Evolutionary conservation across 192 early-diverging fungal genomes (phyloP).

Genomic region (Helicostylum pulchrum): DNA sequence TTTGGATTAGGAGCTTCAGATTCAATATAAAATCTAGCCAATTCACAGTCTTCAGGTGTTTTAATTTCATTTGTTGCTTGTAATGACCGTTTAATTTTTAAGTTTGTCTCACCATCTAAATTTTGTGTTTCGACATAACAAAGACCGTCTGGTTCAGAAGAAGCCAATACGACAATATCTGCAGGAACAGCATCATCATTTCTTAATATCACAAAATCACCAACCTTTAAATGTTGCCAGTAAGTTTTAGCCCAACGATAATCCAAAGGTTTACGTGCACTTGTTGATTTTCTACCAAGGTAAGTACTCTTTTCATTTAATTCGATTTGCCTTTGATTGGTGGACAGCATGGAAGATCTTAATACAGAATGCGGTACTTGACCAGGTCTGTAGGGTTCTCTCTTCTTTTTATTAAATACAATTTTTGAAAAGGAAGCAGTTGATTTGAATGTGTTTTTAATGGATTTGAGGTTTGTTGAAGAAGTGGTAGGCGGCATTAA

Average conservation of each 20-base stretch:
- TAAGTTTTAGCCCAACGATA: conserved; percentile 40
- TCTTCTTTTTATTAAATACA: conserved; percentile 23
- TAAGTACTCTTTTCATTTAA: conserved; percentile 31
- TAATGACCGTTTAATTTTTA: conserved; percentile 64
- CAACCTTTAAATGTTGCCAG: conserved; percentile 60
- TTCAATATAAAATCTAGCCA: conserved; percentile 45
- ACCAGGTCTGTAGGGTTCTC: conserved; percentile 35
- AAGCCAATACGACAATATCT: conserved; percentile 63
- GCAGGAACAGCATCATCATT: conserved; percentile 63
- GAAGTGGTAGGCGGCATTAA: background rate
- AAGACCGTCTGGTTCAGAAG: conserved; percentile 60
- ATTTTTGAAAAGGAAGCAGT: conserved; percentile 21
- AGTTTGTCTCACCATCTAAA: conserved; percentile 79
- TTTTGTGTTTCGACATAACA: conserved; percentile 80
- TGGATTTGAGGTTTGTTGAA: background rate
- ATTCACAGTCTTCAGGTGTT: conserved; percentile 54
- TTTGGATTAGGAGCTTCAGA: conserved; percentile 58
- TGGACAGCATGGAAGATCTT: background rate
- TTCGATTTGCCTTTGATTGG: background rate
- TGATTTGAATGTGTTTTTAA: conserved; percentile 11
- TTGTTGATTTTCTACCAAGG: background rate
- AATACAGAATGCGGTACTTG: conserved; percentile 50
- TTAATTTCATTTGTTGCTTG: conserved; percentile 46
- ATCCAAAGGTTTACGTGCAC: conserved; percentile 11
- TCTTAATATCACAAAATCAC: conserved; percentile 59